phyloP scores from a whole-genome alignment of 805 yeast species.

The Yamadazyma scolyti region DNA sequence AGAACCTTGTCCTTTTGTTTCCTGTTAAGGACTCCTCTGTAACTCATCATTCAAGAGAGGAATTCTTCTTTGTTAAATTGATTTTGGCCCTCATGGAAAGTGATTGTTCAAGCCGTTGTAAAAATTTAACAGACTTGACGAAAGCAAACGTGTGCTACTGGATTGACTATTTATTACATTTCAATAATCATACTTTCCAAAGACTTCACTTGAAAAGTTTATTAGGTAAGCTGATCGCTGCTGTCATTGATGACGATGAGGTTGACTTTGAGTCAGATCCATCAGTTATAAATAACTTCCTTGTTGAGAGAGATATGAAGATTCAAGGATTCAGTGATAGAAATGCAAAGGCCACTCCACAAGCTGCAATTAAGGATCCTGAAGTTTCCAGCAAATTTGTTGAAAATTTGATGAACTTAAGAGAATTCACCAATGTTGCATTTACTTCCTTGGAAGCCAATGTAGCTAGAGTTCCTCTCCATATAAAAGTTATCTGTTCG shows the following conservation, averaged over 20 bases:
- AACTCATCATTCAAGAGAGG: constrained; percentile 58
- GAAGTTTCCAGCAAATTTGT: constrained; percentile 71
- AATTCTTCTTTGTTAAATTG: constrained; percentile 58
- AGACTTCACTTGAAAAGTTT: constrained; percentile 40
- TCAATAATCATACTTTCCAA: constrained; percentile 47
- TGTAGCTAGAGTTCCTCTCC: constrained; percentile 35
- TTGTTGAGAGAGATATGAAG: constrained; percentile 36
- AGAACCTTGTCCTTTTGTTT: constrained; percentile 21
- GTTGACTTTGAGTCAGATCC: constrained; percentile 83
- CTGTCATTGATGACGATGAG: constrained; percentile 44
- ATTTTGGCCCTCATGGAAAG: constrained; percentile 44
- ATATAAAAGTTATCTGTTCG: constrained; percentile 32
- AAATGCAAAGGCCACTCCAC: constrained; percentile 45
- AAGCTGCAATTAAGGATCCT: constrained; percentile 73
- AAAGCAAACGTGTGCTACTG: constrained; percentile 36
- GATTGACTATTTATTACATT: constrained; percentile 41
- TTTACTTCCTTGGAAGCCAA: constrained; percentile 48
- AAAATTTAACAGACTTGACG: constrained; percentile 34
- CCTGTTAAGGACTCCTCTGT: constrained; percentile 28
- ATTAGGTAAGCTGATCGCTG: constrained; percentile 34
- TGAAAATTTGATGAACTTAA: constrained; percentile 63
- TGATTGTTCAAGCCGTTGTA: constrained; percentile 30
- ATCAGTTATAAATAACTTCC: constrained; percentile 42
- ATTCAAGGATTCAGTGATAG: constrained; percentile 32
- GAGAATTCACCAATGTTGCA: constrained; percentile 66